A percentile compares a stretch with the other conserved stretches of the same genome.
Conservation (phyloP, 1,284 basidiomycete genomes). For the Cryptococcus sp. region DNA sequence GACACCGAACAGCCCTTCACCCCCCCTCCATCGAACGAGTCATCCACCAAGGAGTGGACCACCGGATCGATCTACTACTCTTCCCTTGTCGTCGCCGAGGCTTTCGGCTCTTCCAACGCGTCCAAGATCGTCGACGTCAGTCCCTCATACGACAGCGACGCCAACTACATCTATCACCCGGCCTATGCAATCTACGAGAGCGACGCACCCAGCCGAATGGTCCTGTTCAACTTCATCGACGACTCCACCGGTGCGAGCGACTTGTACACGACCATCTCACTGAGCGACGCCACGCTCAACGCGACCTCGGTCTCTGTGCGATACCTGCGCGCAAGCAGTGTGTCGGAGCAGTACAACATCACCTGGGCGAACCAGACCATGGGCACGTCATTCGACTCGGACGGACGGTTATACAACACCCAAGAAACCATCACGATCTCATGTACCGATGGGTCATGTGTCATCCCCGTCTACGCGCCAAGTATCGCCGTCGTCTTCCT, state of each 20-base stretch:
- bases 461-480: constrained; percentile 68
- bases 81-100: constrained; percentile 67
- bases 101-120: constrained; percentile 64
- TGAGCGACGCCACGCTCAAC: constrained; percentile 44
- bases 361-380: constrained; percentile 74
- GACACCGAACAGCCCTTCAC: constrained; percentile 49
- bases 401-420: constrained; percentile 63
- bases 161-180: constrained; percentile 61
- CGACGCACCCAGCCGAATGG: constrained; percentile 59
- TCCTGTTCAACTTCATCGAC: constrained; percentile 66
- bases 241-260: constrained; percentile 55
- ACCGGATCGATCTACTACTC: constrained; percentile 65
- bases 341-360: constrained; percentile 67
- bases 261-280: constrained; percentile 33
- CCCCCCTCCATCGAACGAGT: constrained; percentile 45
- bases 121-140: constrained; percentile 64
- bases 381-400: constrained; percentile 64
- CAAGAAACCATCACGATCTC: constrained; percentile 60
- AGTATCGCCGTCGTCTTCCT: constrained; percentile 73
- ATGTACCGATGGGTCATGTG: constrained; percentile 63
- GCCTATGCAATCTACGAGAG: constrained; percentile 69
- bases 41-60: constrained; percentile 46
- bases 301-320: constrained; percentile 31
- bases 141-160: constrained; percentile 47
- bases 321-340: constrained; percentile 55